Conservation (phyloP, 2,329 filamentous ascomycete genomes). For the Balansia obtecta region DNA sequence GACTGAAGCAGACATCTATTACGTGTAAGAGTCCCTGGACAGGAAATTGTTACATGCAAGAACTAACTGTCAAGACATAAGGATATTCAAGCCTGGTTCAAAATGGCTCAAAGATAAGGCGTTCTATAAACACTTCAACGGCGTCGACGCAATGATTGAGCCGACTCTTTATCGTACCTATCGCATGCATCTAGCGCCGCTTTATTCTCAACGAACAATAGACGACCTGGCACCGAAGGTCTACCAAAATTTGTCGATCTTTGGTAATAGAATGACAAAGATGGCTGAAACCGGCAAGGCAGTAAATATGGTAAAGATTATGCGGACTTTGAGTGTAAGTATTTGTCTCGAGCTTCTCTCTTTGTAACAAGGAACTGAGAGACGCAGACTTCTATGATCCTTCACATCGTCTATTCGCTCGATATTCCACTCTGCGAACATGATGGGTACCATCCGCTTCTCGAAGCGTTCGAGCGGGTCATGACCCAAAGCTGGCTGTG, state of each 20-base stretch:
- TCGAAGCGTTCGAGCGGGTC: constrained; percentile 1
- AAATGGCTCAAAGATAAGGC: neutral
- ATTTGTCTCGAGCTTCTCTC: neutral
- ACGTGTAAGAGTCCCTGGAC: neutral
- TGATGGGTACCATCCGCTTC: neutral
- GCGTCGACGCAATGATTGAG: constrained; percentile 2
- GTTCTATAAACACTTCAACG: constrained; percentile 1
- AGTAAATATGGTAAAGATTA: neutral
- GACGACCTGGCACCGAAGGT: neutral
- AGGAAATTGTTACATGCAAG: no score
- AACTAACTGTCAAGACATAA: neutral
- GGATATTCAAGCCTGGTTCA: neutral
- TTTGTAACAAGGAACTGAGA: neutral
- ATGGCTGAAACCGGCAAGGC: neutral
- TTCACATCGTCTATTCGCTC: neutral
- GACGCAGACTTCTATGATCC: constrained; percentile 2
- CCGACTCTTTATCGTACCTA: neutral
- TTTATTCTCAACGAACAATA: neutral
- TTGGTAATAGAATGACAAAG: neutral
- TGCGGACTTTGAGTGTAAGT: neutral
- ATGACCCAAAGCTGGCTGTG: constrained; percentile 2
- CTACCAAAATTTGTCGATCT: neutral
- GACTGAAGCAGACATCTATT: neutral
- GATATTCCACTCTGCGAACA: neutral
- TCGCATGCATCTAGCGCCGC: neutral